Base-by-base conservation (phyloP, 192 early-diverging fungal genomes). In the Gaertneriomyces sp. region DNA sequence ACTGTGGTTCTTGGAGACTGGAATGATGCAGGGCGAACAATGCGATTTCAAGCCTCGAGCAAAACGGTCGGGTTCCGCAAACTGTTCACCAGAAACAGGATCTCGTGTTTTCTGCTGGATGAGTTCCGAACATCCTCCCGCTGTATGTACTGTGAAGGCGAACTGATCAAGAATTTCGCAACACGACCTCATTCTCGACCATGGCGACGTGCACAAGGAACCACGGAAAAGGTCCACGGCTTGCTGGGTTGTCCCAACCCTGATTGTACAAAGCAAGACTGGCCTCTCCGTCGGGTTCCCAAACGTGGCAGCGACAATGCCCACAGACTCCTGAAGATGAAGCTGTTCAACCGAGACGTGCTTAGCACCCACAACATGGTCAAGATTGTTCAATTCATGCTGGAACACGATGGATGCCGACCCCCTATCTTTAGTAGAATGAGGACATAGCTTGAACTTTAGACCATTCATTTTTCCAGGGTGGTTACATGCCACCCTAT, bases 1-100 rank as follows among this genome's bases (percentile, higher is more conserved):
- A 42, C 58, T n/a, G 66, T 68, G 16, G 66, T 68, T 17, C 16
- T 68, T n/a, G 60, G 66, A 16, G 60, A 68, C 44, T 68, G 66
- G 66, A 68, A 45, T 47, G 66, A 68, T 42, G 66, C 66, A 12
- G 60, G 66, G 14, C 4, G 66, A 25, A 64, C 66, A 4, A 33
- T 17, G 25, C 61, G 63, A 39, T 68, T 68, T 40, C 66, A 68
- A 41, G 25, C 42, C 14, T 68, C 66, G 20, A n/a, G 17, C 16
- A 68, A 66, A 45, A 68, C 66, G 9, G 51, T 14, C 4, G 66
- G 66, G 10, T 68, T 33, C 14, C 46, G 66, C 5, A 64, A n/a
- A 19, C 19, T 68, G 17, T 68, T 68, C 63, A 10, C 25, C 3
- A 39, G 66, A 11, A 66, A 42, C 61, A 46, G 45, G 9, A 68